These are phyloP conservation scores for Colletotrichum paranaense DNA, from an alignment of 2,329 filamentous ascomycete species.

Conservation along the genomic window DNA sequence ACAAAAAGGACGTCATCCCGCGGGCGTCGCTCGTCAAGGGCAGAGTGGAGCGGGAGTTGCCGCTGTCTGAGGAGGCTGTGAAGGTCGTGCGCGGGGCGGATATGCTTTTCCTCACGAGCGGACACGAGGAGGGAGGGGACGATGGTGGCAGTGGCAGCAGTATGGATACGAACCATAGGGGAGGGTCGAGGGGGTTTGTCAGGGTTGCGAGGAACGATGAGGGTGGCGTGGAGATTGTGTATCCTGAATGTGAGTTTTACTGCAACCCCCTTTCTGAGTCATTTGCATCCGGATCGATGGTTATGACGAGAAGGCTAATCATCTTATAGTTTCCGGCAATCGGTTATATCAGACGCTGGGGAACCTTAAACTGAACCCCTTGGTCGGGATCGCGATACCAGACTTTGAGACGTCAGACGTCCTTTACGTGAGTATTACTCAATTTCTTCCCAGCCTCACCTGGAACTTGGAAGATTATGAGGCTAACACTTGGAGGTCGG, in stretches of 20 bases:
- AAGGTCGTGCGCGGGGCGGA: conserved; percentile 73
- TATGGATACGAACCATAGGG: conserved; percentile 89
- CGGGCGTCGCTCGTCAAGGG: conserved; percentile 8
- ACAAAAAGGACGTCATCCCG: conserved; percentile 72
- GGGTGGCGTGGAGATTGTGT: conserved; percentile 66
- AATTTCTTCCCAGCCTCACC: too few relatives aligned
- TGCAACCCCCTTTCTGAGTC: neutral
- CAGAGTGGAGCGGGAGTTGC: conserved; percentile 44
- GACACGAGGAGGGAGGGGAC: conserved; percentile 56
- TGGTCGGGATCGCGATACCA: conserved; percentile 77
- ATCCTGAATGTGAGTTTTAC: conserved; percentile 73
- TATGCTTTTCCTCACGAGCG: conserved; percentile 82
- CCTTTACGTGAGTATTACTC: conserved; percentile 63
- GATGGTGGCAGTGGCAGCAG: conserved; percentile 47
- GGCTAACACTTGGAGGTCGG: neutral
- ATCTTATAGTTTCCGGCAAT: conserved; percentile 74
- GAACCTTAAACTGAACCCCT: conserved; percentile 76
- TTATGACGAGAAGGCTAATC: neutral
- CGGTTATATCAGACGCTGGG: conserved; percentile 86
- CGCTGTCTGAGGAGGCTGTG: conserved; percentile 65
- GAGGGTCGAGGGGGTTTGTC: conserved; percentile 80
- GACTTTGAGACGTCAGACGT: conserved; percentile 79
- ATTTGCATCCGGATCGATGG: neutral
- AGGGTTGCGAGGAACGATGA: conserved; percentile 71
- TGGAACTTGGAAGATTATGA: too few relatives aligned